Conservation (phyloP, 352 stramenopile species). For the Phytophthora pistaciae region DNA sequence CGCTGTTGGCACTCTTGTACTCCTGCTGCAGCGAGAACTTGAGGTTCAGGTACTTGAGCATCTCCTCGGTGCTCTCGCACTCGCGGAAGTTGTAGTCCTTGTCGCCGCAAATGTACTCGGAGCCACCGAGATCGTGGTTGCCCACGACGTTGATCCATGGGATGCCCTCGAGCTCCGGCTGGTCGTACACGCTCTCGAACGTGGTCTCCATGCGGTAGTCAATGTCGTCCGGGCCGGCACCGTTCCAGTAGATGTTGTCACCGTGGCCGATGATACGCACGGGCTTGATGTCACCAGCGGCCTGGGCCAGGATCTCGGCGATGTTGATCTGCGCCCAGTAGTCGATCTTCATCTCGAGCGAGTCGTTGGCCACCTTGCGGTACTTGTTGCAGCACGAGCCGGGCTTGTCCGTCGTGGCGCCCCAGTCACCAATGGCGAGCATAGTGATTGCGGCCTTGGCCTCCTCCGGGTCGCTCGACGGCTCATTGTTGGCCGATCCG, state of each 20-base stretch:
- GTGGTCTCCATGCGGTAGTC: constrained; percentile 86
- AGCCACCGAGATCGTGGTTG: constrained; percentile 90
- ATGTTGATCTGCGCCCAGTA: constrained; percentile 90
- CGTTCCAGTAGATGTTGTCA: constrained; percentile 93
- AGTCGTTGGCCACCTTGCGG: constrained; percentile 79
- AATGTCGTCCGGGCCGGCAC: constrained; percentile 78
- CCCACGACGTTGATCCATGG: constrained; percentile 90
- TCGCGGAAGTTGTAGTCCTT: constrained; percentile 89
- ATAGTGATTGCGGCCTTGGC: constrained; percentile 72
- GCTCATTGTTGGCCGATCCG: constrained; percentile 46
- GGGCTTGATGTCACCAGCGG: constrained; percentile 74
- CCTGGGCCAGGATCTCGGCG: constrained; percentile 79
- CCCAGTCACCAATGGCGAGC: constrained; percentile 90
- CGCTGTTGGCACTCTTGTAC: constrained; percentile 83
- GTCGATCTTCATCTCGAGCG: constrained; percentile 89
- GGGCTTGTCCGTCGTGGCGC: constrained; percentile 86
- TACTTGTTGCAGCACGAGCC: constrained; percentile 92
- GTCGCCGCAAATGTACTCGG: constrained; percentile 87
- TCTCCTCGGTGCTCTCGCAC: constrained; percentile 73
- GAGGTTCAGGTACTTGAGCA: constrained; percentile 86
- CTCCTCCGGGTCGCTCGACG: constrained; percentile 67
- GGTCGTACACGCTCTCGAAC: constrained; percentile 89
- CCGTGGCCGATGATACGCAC: constrained; percentile 80
- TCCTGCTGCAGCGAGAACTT: constrained; percentile 84
- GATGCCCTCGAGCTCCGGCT: constrained; percentile 73